Conservation (phyloP, 208 protist species). For the Angomonas desouzai region DNA sequence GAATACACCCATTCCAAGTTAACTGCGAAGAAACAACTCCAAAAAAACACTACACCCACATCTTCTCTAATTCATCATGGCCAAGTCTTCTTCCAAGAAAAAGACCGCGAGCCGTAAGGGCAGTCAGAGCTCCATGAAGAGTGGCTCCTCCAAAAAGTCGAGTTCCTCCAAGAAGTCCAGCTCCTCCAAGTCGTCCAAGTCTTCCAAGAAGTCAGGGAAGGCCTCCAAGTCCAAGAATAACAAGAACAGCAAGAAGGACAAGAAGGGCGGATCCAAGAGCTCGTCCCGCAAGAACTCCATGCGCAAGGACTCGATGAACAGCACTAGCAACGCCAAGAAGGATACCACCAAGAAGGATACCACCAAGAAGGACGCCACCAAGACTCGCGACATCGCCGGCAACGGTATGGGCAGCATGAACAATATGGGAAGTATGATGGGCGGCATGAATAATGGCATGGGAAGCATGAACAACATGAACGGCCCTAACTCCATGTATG, state of each 20-base stretch:
- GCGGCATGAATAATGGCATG: not conserved
- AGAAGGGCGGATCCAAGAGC: not conserved
- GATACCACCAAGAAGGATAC: not conserved
- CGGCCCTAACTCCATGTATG: not conserved
- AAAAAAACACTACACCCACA: too few relatives aligned
- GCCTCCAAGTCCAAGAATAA: not conserved
- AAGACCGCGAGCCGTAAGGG: not conserved
- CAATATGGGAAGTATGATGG: not conserved
- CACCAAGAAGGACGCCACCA: not conserved
- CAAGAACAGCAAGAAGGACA: not conserved
- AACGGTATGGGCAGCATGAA: not conserved
- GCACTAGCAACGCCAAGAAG: not conserved
- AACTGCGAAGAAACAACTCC: too few relatives aligned
- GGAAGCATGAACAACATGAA: not conserved
- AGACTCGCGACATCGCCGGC: not conserved
- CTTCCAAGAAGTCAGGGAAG: constrained; percentile 5
- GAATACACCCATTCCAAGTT: too few relatives aligned
- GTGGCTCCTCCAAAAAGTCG: not conserved
- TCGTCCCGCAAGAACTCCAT: not conserved
- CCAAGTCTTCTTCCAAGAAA: not conserved
- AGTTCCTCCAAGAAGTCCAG: not conserved
- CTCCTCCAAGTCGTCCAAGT: not conserved
- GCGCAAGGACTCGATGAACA: not conserved
- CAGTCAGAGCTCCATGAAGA: not conserved
- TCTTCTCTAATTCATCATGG: too few relatives aligned